These are phyloP conservation scores for Chimonanthus praecox DNA, from an alignment of 164 flowering plant genomes.

Conservation along the genomic window DNA sequence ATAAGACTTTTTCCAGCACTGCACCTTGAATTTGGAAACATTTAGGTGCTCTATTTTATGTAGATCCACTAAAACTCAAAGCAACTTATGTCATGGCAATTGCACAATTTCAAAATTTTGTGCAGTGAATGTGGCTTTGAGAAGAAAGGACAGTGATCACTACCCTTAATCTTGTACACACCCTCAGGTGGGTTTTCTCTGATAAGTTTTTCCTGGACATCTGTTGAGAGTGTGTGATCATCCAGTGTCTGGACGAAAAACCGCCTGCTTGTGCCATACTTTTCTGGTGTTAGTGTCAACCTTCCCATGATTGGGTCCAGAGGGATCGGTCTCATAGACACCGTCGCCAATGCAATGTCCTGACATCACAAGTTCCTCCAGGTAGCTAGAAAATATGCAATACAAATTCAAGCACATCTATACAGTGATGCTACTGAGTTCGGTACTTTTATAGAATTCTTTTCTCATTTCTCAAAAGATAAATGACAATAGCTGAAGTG, in stretches of 20 bases:
- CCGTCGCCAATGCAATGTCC: slow-evolving; percentile 94
- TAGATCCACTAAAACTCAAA: background rate
- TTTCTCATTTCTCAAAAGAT: no score
- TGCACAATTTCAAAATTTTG: slow-evolving; percentile 80
- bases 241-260: slow-evolving; percentile 86
- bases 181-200: slow-evolving; percentile 86
- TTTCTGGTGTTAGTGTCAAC: slow-evolving; percentile 55
- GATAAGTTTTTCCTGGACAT: slow-evolving; percentile 83
- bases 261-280: slow-evolving; percentile 61
- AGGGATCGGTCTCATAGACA: slow-evolving; percentile 81
- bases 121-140: slow-evolving; percentile 94
- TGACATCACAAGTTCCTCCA: slow-evolving; percentile 15
- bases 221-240: slow-evolving; percentile 76
- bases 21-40: background rate
- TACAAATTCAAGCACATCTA: no score
- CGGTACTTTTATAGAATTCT: no score
- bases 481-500: no score
- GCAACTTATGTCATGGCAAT: slow-evolving; percentile 33
- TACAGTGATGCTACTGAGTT: background rate
- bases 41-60: background rate
- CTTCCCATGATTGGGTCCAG: slow-evolving; percentile 91
- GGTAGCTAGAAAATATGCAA: background rate
- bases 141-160: slow-evolving; percentile 96
- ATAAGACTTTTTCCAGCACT: background rate
- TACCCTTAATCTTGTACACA: slow-evolving; percentile 88